Evolutionary conservation across 2,329 filamentous ascomycete species (phyloP).

Genomic region (Neofusicoccum laricinum): DNA sequence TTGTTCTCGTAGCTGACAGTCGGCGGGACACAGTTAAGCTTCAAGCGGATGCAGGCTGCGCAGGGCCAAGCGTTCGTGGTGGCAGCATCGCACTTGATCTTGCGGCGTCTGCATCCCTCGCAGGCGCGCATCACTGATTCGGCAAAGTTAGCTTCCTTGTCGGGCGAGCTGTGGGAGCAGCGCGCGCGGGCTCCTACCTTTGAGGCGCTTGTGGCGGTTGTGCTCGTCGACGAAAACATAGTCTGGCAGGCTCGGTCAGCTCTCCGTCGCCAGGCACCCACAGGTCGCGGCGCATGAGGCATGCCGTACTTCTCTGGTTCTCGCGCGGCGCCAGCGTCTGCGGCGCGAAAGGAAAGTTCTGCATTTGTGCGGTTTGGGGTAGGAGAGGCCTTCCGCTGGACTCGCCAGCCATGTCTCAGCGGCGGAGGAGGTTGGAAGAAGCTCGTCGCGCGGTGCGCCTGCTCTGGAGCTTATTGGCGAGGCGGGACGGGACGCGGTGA

Average conservation of each 20-base stretch:
- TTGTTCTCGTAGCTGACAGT: constrained; percentile 70
- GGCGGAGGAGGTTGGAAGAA: constrained; percentile 13
- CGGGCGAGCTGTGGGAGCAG: constrained; percentile 16
- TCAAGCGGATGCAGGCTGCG: constrained; percentile 86
- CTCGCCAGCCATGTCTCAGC: constrained; percentile 59
- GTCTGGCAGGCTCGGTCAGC: constrained; percentile 53
- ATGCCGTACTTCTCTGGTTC: constrained; percentile 75
- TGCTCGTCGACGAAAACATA: constrained; percentile 99
- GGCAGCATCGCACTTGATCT: constrained; percentile 97
- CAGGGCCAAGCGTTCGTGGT: constrained; percentile 98
- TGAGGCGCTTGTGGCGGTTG: constrained; percentile 93
- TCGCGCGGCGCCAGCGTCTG: constrained; percentile 63
- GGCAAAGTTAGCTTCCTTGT: constrained; percentile 16
- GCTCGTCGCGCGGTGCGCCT: constrained; percentile 8
- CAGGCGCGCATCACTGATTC: constrained; percentile 87
- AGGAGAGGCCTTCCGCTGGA: constrained; percentile 60
- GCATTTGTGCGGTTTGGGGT: constrained; percentile 68
- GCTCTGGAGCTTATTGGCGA: constrained; percentile 14
- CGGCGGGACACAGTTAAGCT: constrained; percentile 88
- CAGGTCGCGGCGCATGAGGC: background rate
- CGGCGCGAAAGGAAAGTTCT: constrained; percentile 73
- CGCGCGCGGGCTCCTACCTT: constrained; percentile 58
- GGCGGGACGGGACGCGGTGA: constrained; percentile 11
- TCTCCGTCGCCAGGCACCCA: background rate
- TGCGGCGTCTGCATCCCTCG: constrained; percentile 88